These are phyloP conservation scores for Pichia exigua DNA, from an alignment of 805 yeast species.

Conservation along the genomic window DNA sequence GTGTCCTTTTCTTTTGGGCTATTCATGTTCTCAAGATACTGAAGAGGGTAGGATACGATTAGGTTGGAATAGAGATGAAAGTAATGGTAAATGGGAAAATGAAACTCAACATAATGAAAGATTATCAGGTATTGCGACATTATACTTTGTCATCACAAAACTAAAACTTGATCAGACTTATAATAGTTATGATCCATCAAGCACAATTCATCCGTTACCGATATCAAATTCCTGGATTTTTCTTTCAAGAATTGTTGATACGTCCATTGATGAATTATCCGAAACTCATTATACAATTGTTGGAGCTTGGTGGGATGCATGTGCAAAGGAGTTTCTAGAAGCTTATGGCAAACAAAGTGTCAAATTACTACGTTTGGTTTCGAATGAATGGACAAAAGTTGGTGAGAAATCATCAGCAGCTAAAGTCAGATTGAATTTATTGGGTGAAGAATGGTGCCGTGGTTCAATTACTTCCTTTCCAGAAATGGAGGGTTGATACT, in stretches of 20 bases:
- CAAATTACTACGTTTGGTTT: conserved; percentile 47
- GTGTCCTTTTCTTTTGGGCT: conserved; percentile 86
- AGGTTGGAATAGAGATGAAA: conserved; percentile 72
- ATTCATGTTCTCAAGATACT: conserved; percentile 62
- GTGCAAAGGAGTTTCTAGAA: conserved; percentile 46
- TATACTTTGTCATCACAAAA: conserved; percentile 70
- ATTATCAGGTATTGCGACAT: conserved; percentile 74
- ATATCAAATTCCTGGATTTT: conserved; percentile 57
- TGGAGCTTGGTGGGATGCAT: conserved; percentile 90
- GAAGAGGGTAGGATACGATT: conserved; percentile 73
- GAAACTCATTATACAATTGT: conserved; percentile 66
- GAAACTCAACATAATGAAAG: conserved; percentile 75
- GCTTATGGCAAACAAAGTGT: conserved; percentile 63
- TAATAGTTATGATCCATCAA: conserved; percentile 18
- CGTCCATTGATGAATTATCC: conserved; percentile 38
- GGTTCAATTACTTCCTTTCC: conserved; percentile 41
- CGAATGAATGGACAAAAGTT: conserved; percentile 46
- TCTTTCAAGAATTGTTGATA: conserved; percentile 64
- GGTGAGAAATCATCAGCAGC: conserved; percentile 55
- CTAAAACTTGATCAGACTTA: conserved; percentile 25
- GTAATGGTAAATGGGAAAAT: conserved; percentile 41
- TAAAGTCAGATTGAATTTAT: conserved; percentile 65
- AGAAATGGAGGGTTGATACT: conserved; percentile 26
- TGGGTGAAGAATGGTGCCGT: conserved; percentile 73
- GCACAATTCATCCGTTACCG: conserved; percentile 46